Evolutionary conservation across 176 grass and related monocot species (phyloP).

Genomic region (Phyllostachys edulis): DNA sequence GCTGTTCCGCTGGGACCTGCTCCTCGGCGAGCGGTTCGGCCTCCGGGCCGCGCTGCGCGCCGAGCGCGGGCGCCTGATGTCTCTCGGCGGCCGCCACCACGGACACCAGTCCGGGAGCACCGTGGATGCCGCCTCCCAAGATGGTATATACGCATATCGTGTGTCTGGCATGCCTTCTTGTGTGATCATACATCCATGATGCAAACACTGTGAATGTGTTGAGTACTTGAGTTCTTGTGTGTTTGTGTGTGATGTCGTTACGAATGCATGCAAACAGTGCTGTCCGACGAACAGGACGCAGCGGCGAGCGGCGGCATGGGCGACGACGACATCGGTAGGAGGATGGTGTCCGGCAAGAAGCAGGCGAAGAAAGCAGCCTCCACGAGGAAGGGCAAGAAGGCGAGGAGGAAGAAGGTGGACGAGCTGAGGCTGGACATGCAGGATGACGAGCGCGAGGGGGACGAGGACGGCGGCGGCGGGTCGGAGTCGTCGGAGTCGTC

Average conservation of each 20-base stretch:
- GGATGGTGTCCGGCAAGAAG: conserved; percentile 39
- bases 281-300: conserved; percentile 58
- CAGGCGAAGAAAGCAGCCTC: conserved; percentile 34
- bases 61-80: conserved; percentile 66
- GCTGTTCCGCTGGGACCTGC: conserved; percentile 89
- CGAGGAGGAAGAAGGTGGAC: conserved; percentile 44
- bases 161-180: not conserved
- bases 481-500: conserved; percentile 70
- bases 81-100: conserved; percentile 33
- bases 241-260: not conserved
- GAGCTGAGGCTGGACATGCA: conserved; percentile 42
- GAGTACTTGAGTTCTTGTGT: too few species aligned
- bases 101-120: conserved; percentile 40
- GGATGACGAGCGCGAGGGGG: conserved; percentile 41
- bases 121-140: conserved; percentile 70
- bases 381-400: conserved; percentile 38
- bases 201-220: not conserved
- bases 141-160: conserved; percentile 41
- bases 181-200: not conserved
- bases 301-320: conserved; percentile 29
- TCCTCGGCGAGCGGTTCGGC: conserved; percentile 92
- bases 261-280: conserved; percentile 25
- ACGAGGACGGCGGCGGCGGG: conserved; percentile 41
- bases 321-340: conserved; percentile 43
- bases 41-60: conserved; percentile 79